Base-by-base conservation (phyloP, 805 yeast species). In the Sugiyamaella chiloensis region DNA sequence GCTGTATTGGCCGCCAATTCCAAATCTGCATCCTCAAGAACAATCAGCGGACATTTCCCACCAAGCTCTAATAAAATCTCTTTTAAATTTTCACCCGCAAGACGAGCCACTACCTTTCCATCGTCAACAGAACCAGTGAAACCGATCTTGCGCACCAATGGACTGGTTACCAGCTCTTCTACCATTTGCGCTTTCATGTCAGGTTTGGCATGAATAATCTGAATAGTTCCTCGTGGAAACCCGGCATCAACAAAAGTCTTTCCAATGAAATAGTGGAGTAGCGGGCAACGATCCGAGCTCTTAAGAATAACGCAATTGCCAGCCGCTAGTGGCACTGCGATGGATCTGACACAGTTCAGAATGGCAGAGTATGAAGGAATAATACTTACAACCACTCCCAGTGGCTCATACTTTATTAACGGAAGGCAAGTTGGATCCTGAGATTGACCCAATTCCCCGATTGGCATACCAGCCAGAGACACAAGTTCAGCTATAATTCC, bases 31-130 rank as follows among this genome's bases (percentile, higher is more conserved):
- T 90, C 96, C 59, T 82, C 81, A 64, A 85, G 87, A 36, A 89
- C 83, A 56, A 89, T 80, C 63, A 83, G 81, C 59, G 97, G 96
- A 17, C 96, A 87, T 72, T 90, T 89, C 64, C 97, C 97, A 63
- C 97, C 97, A 57, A 87, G 80, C 72, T 89, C 97, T 62, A 89
- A 74, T 44, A 91, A 81, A 45, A 85, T 83, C 68, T 86, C 86
- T 74, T 87, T 87, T 67, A 87, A 75, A 57, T 69, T 63, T 52
- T 78, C 78, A 49, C 89, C 87, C 59, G 88, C 87, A 53, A 75
- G 71, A 55, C 73, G 75, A 81, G 84, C 83, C 60, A 86, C 82
- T 59, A 70, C 72, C 62, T 81, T 78, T 63, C 95, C 95, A 55
- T 85, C 80, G 35, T 81, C 82, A 42, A 91, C 84, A 16, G 95